These are phyloP conservation scores for Botryotinia calthae DNA, from an alignment of 2,329 filamentous ascomycete species.

Conservation along the genomic window DNA sequence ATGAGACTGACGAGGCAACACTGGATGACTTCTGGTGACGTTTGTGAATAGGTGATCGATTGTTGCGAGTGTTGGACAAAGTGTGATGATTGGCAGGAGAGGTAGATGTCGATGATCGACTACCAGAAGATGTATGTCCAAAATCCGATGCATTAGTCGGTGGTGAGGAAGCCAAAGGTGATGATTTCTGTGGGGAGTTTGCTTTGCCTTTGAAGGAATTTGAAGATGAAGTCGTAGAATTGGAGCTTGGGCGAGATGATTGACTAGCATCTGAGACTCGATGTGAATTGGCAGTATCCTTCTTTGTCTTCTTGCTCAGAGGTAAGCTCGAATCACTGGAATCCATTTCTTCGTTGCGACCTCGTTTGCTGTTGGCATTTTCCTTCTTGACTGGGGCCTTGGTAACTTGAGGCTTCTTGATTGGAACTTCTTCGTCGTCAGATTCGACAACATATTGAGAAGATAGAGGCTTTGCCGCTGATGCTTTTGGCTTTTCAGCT, in stretches of 20 bases:
- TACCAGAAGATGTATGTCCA: slow-evolving; percentile 42
- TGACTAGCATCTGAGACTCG: slow-evolving; percentile 51
- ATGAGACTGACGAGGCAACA: slow-evolving; percentile 35
- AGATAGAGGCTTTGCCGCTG: slow-evolving; percentile 29
- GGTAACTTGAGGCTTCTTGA: slow-evolving; percentile 16
- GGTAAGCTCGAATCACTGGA: slow-evolving; percentile 35
- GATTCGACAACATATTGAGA: slow-evolving; percentile 38
- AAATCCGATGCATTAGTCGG: slow-evolving; percentile 64
- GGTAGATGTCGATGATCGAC: slow-evolving; percentile 34
- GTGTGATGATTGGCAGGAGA: slow-evolving; percentile 27
- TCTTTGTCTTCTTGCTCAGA: slow-evolving; percentile 37
- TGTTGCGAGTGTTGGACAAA: slow-evolving; percentile 24
- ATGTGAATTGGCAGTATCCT: slow-evolving; percentile 39
- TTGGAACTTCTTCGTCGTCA: slow-evolving; percentile 33
- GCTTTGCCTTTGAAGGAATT: slow-evolving; percentile 43
- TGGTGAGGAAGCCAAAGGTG: slow-evolving; percentile 62
- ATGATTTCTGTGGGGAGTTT: slow-evolving; percentile 61
- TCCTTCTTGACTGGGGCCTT: slow-evolving; percentile 44
- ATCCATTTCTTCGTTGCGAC: slow-evolving; percentile 44
- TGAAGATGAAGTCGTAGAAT: slow-evolving; percentile 44
- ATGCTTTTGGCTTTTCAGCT: slow-evolving; percentile 11
- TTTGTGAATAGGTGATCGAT: slow-evolving; percentile 36
- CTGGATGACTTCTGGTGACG: slow-evolving; percentile 38
- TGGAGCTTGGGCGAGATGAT: slow-evolving; percentile 44
- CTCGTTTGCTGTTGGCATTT: slow-evolving; percentile 47